These are phyloP conservation scores for Cardamine resedifolia DNA, from an alignment of 345 rosid genomes.

Conservation along the genomic window DNA sequence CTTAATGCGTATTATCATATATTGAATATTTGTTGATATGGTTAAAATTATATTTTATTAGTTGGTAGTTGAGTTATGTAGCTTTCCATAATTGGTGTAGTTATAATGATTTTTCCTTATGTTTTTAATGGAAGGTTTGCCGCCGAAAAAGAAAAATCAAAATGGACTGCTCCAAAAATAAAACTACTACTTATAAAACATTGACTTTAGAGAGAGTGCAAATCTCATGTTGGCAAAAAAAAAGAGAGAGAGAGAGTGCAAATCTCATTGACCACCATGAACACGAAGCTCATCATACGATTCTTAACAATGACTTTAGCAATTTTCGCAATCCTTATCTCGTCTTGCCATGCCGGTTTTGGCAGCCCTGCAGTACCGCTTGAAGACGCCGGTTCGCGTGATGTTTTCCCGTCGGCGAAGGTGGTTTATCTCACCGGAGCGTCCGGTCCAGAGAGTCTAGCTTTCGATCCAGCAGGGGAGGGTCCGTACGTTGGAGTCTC, in stretches of 20 bases:
- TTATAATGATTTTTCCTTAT: no score
- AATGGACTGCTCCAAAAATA: not conserved
- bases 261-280: slow-evolving; percentile 34
- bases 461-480: slow-evolving; percentile 51
- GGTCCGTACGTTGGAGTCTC: slow-evolving; percentile 75
- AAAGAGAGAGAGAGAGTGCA: no score
- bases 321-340: slow-evolving; percentile 22
- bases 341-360: slow-evolving; percentile 11
- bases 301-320: slow-evolving; percentile 19
- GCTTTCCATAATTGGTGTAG: not conserved
- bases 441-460: slow-evolving; percentile 68
- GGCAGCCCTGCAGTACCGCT: slow-evolving; percentile 42
- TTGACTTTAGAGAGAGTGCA: not conserved
- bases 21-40: not conserved
- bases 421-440: slow-evolving; percentile 46
- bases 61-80: not conserved
- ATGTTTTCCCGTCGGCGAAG: slow-evolving; percentile 41
- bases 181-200: not conserved
- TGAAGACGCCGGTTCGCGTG: slow-evolving; percentile 39
- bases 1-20: not conserved
- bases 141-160: not conserved
- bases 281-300: slow-evolving; percentile 1
- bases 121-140: not conserved
- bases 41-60: no score
- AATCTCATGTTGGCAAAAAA: no score